These are phyloP conservation scores for Groenewaldozyma salmanticensis DNA, from an alignment of 805 yeast genomes.

Conservation along the genomic window DNA sequence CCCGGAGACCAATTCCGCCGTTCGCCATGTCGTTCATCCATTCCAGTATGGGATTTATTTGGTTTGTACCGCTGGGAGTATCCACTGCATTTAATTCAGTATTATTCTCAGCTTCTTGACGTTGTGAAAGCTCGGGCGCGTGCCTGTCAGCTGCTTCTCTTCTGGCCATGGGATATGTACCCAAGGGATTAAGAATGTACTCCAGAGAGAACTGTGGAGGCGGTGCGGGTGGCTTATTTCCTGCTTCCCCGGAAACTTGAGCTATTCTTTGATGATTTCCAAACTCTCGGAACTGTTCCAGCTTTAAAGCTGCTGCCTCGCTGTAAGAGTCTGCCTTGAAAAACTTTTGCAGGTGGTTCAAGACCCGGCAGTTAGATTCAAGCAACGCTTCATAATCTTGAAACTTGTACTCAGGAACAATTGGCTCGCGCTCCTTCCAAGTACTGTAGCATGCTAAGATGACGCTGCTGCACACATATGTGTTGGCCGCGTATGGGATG, in stretches of 20 bases:
- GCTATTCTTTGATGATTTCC: neutral
- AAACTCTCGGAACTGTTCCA: neutral
- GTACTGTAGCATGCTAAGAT: constrained; percentile 4
- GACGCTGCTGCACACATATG: constrained; percentile 8
- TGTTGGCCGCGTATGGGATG: constrained; percentile 7
- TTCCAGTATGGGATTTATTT: neutral
- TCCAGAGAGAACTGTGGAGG: constrained; percentile 15
- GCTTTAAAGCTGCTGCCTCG: constrained; percentile 5
- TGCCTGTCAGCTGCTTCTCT: constrained; percentile 8
- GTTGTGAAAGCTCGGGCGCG: constrained; percentile 4
- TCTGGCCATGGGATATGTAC: constrained; percentile 13
- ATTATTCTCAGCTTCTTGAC: neutral
- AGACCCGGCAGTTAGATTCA: constrained; percentile 2
- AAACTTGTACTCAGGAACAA: neutral
- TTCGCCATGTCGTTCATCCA: neutral
- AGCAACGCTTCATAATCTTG: constrained; percentile 1
- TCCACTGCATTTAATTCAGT: neutral
- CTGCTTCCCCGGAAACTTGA: neutral
- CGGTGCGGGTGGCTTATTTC: too few species aligned
- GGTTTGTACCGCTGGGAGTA: neutral
- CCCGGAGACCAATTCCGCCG: neutral
- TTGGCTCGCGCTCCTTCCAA: constrained; percentile 4
- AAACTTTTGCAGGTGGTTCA: constrained; percentile 1
- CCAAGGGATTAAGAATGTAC: constrained; percentile 13
- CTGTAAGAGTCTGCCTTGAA: constrained; percentile 6